Base-by-base conservation (phyloP, 2,329 filamentous ascomycete genomes). In the Cladobotryum mycophilum region DNA sequence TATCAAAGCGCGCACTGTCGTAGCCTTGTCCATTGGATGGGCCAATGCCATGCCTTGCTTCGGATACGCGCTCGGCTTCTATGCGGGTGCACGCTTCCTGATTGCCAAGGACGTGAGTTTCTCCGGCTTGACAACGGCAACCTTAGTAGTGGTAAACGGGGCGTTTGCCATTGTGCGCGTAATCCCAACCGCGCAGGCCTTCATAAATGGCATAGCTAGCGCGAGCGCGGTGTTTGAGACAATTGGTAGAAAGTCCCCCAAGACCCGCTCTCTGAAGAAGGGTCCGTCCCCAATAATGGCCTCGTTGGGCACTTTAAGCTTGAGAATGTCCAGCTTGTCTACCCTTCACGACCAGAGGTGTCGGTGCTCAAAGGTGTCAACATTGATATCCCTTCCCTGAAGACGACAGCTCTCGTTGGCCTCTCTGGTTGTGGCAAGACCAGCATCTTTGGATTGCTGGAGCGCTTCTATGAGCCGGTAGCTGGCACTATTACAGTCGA, bases 371-470 rank as follows among this genome's bases (percentile, higher is more conserved):
- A 92, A 42, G 83, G 85, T 56, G 88, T 97, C 52, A 87, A 76
- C 52, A 78, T 99, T 1, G 68, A 78, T 1, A 85, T 96, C 41
- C 89, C 90, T 2, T 88, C 90, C 4, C 90, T 91, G n/a, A 95
- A 96, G 71, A 90, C 88, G 15, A 96, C 92, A 3, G 93, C 93
- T 1, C 74, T 99, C 5, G 93, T 99, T 6, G 93, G 93, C 50
- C 89, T 91, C 1, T 97, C 92, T 12, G 93, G 92, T 8, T 95
- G 87, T 37, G 93, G 93, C 43, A 99, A 97, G 71, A 92, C 86
- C 61, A 97, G 92, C 0, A 91, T 97, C 54, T 86, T 97, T 22
- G 91, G 91, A 12, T 76, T 99, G 17, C 84, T 97, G 1, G 91
- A 96, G 70, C 82, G 93, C 18, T 97, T 97, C 67, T 99, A 99